phyloP scores from a whole-genome alignment of 2,329 filamentous ascomycete genomes.

The Passalora sequoiae region DNA sequence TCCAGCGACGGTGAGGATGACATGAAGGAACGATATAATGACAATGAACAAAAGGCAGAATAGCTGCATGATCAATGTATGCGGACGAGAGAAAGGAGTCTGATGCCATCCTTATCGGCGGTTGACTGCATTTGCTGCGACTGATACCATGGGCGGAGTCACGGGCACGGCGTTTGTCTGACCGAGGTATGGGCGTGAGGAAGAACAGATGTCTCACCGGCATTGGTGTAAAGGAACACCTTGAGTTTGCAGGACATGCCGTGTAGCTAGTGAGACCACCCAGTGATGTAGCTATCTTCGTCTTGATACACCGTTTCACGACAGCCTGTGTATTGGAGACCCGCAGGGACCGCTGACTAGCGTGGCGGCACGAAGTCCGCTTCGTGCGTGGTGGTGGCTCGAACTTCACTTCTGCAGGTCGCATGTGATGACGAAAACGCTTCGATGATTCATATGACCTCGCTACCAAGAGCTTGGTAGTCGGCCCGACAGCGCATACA shows the following conservation, averaged over 20 bases:
- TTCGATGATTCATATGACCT: too few relatives aligned
- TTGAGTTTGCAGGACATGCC: not conserved
- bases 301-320: not conserved
- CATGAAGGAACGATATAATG: constrained; percentile 6
- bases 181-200: not conserved
- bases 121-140: not conserved
- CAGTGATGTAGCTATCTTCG: not conserved
- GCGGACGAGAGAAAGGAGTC: not conserved
- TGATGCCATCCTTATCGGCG: not conserved
- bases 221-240: not conserved
- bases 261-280: not conserved
- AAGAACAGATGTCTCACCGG: not conserved
- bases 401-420: too few relatives aligned
- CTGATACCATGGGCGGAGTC: not conserved
- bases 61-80: not conserved
- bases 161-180: not conserved
- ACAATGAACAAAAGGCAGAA: not conserved
- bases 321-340: not conserved
- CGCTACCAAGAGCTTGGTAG: too few relatives aligned
- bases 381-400: too few relatives aligned
- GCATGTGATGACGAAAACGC: too few relatives aligned
- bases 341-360: not conserved
- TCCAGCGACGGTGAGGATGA: not conserved
- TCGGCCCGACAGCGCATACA: too few relatives aligned
- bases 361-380: too few relatives aligned